phyloP scores from a whole-genome alignment of 495 filamentous ascomycete genomes.

The Penicillium samsonianum region DNA sequence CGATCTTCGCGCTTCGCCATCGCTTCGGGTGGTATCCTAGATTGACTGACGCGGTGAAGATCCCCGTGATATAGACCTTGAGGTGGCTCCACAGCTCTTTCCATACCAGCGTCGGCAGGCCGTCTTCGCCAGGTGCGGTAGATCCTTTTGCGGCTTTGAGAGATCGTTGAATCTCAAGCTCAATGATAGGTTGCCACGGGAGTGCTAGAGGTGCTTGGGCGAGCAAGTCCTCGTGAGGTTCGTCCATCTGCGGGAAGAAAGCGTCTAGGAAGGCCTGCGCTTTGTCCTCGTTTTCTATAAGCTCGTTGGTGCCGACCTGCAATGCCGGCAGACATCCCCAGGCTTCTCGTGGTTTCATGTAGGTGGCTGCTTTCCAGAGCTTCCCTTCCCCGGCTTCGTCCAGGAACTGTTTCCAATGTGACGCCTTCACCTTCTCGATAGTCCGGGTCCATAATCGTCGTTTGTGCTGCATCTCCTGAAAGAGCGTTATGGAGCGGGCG shows the following conservation, averaged over 20 bases:
- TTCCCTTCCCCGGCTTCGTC: constrained; percentile 19
- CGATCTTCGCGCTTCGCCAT: not conserved
- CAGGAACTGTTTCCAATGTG: constrained; percentile 19
- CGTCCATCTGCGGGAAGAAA: constrained; percentile 30
- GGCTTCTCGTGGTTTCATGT: constrained; percentile 27
- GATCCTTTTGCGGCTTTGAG: constrained; percentile 22
- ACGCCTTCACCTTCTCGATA: constrained; percentile 14
- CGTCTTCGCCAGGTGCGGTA: constrained; percentile 30
- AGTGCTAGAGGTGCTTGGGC: constrained; percentile 11
- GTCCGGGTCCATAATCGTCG: constrained; percentile 12
- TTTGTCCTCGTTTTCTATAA: constrained; percentile 27
- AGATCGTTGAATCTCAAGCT: constrained; percentile 27
- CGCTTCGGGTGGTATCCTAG: constrained; percentile 23
- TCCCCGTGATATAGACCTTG: constrained; percentile 13
- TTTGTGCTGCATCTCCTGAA: constrained; percentile 20
- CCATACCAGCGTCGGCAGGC: constrained; percentile 24
- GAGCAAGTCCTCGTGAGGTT: constrained; percentile 8
- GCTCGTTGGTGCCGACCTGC: constrained; percentile 9
- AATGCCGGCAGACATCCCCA: constrained; percentile 23
- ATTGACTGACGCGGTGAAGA: constrained; percentile 22
- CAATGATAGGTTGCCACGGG: constrained; percentile 25
- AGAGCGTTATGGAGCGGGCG: constrained; percentile 3
- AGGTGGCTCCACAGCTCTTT: constrained; percentile 27
- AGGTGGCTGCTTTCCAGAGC: constrained; percentile 30
- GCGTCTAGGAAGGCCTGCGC: constrained; percentile 24